Evolutionary conservation across 805 yeast species (phyloP).

Genomic region (Yueomyces sinensis): DNA sequence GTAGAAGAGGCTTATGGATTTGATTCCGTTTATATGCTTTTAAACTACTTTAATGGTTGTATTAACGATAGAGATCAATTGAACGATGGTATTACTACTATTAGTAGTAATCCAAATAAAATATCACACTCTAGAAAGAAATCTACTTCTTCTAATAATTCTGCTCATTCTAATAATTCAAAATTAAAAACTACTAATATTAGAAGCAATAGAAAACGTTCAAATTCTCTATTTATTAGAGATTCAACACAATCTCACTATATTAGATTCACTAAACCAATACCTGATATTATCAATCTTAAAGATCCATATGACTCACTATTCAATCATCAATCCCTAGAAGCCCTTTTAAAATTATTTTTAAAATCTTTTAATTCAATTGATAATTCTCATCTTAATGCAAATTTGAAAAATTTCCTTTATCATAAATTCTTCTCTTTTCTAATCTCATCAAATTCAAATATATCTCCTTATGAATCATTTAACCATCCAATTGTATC

Average conservation of each 20-base stretch:
- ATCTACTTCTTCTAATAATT: not conserved
- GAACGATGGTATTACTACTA: constrained; percentile 7
- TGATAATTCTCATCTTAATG: constrained; percentile 16
- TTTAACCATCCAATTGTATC: constrained; percentile 79
- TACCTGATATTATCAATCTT: constrained; percentile 22
- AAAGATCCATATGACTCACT: constrained; percentile 20
- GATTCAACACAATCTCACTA: constrained; percentile 27
- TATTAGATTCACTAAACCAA: constrained; percentile 36
- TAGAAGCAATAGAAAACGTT: constrained; percentile 18
- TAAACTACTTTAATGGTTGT: constrained; percentile 23
- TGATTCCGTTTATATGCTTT: constrained; percentile 20
- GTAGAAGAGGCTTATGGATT: constrained; percentile 13
- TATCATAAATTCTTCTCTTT: constrained; percentile 47
- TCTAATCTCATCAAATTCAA: constrained; percentile 40
- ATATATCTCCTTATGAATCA: constrained; percentile 66
- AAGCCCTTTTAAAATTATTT: constrained; percentile 24
- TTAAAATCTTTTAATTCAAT: constrained; percentile 15
- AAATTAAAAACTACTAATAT: too few relatives aligned
- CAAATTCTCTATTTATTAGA: constrained; percentile 22
- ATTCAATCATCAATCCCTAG: constrained; percentile 26
- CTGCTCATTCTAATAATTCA: too few relatives aligned
- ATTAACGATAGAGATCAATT: constrained; percentile 23
- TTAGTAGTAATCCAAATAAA: not conserved
- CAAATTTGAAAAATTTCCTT: constrained; percentile 30
- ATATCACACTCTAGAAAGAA: not conserved